Percentiles rank a stretch among this genome's conserved stretches.
Conservation (phyloP, 768 basidiomycete species). For the Leccinum longicurvipes region DNA sequence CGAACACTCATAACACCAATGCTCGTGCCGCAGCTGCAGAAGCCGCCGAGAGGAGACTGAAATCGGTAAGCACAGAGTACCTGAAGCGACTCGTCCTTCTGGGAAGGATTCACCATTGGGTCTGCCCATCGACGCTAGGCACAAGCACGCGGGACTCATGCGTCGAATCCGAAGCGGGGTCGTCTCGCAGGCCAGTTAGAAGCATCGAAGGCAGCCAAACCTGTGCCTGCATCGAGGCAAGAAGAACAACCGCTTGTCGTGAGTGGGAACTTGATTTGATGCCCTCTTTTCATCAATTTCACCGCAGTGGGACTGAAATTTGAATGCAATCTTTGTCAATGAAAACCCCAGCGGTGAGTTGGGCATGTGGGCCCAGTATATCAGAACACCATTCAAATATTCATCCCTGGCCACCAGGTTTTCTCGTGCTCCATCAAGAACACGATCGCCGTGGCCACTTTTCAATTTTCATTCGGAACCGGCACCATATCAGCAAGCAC, state of each 20-base stretch:
- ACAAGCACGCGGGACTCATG: slow-evolving; percentile 41
- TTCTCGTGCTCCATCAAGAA: slow-evolving; percentile 31
- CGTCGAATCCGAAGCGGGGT: slow-evolving; percentile 45
- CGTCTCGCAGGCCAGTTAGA: slow-evolving; percentile 42
- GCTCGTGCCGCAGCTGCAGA: slow-evolving; percentile 56
- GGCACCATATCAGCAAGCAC: slow-evolving; percentile 21
- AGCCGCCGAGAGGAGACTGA: slow-evolving; percentile 58
- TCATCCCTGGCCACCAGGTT: slow-evolving; percentile 31
- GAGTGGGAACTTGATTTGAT: slow-evolving; percentile 27
- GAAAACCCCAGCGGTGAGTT: slow-evolving; percentile 22
- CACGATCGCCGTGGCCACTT: slow-evolving; percentile 30
- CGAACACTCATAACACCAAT: slow-evolving; percentile 30
- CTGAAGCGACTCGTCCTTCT: slow-evolving; percentile 7
- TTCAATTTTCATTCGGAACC: slow-evolving; percentile 33
- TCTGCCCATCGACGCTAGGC: slow-evolving; percentile 27
- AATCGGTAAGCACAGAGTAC: slow-evolving; percentile 43
- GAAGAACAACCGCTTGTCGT: slow-evolving; percentile 43
- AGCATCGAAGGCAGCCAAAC: slow-evolving; percentile 36
- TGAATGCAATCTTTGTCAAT: slow-evolving; percentile 23
- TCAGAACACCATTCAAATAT: slow-evolving; percentile 19
- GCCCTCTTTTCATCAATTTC: slow-evolving; percentile 30
- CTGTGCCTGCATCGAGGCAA: slow-evolving; percentile 37
- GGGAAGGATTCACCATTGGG: slow-evolving; percentile 24
- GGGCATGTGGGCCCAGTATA: slow-evolving; percentile 18
- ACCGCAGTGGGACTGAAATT: slow-evolving; percentile 41